phyloP scores from a whole-genome alignment of 2,329 filamentous ascomycete species.

The Stagonosporopsis tanaceti region DNA sequence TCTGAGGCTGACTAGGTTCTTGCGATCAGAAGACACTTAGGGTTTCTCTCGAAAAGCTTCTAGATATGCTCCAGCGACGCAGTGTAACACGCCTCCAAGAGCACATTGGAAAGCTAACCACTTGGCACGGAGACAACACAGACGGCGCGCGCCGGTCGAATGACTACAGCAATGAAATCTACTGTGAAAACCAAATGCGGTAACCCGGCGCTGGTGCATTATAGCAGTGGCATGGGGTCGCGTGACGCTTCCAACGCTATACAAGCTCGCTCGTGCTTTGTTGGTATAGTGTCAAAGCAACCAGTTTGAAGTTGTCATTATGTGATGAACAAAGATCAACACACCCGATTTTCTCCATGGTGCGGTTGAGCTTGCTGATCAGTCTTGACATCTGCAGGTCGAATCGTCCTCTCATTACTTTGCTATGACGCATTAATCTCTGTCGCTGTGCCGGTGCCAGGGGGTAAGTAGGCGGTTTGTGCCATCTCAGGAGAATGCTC shows the following conservation, averaged over 20 bases:
- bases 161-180: neutral
- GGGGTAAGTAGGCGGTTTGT: neutral
- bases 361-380: neutral
- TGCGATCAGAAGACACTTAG: neutral
- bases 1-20: neutral
- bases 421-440: neutral
- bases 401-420: neutral
- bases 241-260: neutral
- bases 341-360: too few relatives aligned
- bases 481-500: neutral
- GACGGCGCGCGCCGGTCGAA: neutral
- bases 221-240: neutral
- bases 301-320: too few relatives aligned
- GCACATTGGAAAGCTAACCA: neutral
- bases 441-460: neutral
- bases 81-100: conserved; percentile 9
- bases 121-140: neutral
- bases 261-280: too few relatives aligned
- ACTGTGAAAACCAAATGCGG: neutral
- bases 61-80: neutral
- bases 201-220: conserved; percentile 1
- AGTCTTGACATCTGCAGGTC: neutral
- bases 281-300: too few relatives aligned
- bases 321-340: too few relatives aligned
- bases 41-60: neutral